Base-by-base conservation (phyloP, 495 filamentous ascomycete genomes). In the Pseudevernia furfuracea region DNA sequence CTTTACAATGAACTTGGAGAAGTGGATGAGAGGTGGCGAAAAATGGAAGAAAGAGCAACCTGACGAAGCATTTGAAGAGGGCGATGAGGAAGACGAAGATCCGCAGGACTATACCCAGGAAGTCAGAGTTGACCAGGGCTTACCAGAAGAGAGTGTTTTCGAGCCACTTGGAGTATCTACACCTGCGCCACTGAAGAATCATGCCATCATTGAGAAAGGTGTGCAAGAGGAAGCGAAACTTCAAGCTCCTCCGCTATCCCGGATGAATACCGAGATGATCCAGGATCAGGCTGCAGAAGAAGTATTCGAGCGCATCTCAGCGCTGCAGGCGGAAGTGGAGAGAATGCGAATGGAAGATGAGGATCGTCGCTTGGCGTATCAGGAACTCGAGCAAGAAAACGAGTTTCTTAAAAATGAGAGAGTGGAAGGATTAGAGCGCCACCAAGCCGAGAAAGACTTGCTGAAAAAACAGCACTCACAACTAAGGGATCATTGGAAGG, bases 1-100 rank as follows among this genome's bases (percentile, higher is more conserved):
- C 64, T 83, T 83, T 41, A 83, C 81, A 0, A 69, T 77, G 34
- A 80, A 82, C 58, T 60, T 83, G 65, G 79, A 80, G 52, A 75
- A 75, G 56, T 83, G 81, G 64, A 70, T 83, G 59, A 73, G 76
- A 66, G 78, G 78, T 8, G 74, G 77, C 4, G 66, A 73, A 15
- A 69, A 73, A 53, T 66, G 65, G 56, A 63, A 74, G 61, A 61
- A 72, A 36, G 63, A 69, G 36, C 62, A 71, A 2, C 64, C 70
- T 5, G 65, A 59, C 3, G 60, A 70, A 23, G 67, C 66, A 14
- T 61, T 68, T n/a, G 17, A 23, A 39, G 67, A 69, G 17, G 57
- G 53, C 11, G 43, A 63, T 28, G 67, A 66, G 21, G 48, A 28
- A 17, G 48, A 66, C 8, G 60, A 59, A n/a, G 52, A 69, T 25